Base-by-base conservation (phyloP, 257 asterid species). In the Cinchona pubescens region DNA sequence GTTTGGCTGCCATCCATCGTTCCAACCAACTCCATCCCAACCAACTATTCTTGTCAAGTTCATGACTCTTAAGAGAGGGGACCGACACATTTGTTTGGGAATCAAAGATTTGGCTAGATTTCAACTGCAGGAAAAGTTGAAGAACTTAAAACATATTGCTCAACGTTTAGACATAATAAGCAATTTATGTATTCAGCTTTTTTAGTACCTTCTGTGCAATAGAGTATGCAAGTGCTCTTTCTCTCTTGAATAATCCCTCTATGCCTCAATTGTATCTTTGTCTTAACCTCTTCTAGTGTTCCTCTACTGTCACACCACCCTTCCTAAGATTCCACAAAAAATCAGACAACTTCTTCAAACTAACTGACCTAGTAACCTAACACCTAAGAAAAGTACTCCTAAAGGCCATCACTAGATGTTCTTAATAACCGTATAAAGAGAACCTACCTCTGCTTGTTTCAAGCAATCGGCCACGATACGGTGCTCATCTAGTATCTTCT, bases 11-110 rank as follows among this genome's bases (percentile, higher is more conserved):
- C 98, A 92, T 95, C 99, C 98, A 92, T 30, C 98, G 82, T 73
- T 95, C 97, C 35, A 91, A 86, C 98, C 99, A 95, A 89, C 96
- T 95, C 99, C 98, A 94, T 23, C 96, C 91, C n/a, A n/a, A n/a
- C 34, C 79, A 82, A 75, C 73, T 81, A 27, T 76, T 85, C 86
- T 95, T 90, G 61, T 88, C 93, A 2, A 89, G 46, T 42, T 82
- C 90, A 12, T 51, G 76, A 43, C 70, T 84, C 62, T 84, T 89
- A 8, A 78, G 71, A 18, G 90, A 78, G n/a, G 86, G 86, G 46
- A 82, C 79, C 1, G 88, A 80, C 43, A 81, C 79, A 40, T 76
- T 81, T 14, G 87, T 83, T 73, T 73, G 74, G 2, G 85, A 79
- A 67, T 82, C 88, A 7, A 51, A 78, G 64, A 58, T 73, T 76